These are phyloP conservation scores for Kwoniella sp. DNA, from an alignment of 768 basidiomycete species.

Conservation along the genomic window DNA sequence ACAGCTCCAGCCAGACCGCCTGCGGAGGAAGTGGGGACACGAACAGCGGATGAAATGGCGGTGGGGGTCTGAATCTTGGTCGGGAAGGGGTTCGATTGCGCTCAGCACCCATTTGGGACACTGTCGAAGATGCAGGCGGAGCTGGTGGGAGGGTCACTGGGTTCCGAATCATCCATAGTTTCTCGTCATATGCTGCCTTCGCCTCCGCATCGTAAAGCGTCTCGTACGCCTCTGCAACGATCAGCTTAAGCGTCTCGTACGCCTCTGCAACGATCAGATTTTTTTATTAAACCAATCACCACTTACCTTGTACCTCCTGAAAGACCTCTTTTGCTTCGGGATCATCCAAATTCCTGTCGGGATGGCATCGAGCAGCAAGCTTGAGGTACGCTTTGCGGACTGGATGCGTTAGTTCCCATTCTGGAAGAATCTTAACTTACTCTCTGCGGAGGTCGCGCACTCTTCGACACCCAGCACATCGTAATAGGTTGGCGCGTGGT, in stretches of 20 bases:
- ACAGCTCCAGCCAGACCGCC: neutral
- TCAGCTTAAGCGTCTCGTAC: too few relatives aligned
- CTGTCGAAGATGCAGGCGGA: neutral
- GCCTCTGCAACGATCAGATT: neutral
- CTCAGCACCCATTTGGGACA: neutral
- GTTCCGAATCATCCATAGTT: constrained; percentile 16
- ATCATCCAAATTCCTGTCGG: constrained; percentile 32
- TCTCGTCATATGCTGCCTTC: constrained; percentile 26
- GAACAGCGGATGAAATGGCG: constrained; percentile 6
- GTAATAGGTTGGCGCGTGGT: constrained; percentile 26
- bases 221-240: constrained; percentile 17
- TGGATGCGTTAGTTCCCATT: constrained; percentile 13
- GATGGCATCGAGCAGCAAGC: constrained; percentile 33
- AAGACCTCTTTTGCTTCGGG: constrained; percentile 28
- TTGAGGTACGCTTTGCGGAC: constrained; percentile 40
- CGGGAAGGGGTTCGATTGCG: neutral
- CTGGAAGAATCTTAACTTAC: constrained; percentile 15
- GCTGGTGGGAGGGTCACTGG: neutral
- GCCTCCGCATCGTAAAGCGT: constrained; percentile 16
- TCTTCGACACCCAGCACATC: constrained; percentile 26
- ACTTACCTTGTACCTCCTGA: constrained; percentile 35
- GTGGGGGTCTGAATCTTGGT: constrained; percentile 10
- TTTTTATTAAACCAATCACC: neutral
- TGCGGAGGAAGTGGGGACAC: neutral
- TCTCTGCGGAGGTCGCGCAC: constrained; percentile 20